Evolutionary conservation across 805 yeast genomes (phyloP), one percentile per base, ranked within the genome.

Genomic region (Helenozyma baotianmanensis): DNA sequence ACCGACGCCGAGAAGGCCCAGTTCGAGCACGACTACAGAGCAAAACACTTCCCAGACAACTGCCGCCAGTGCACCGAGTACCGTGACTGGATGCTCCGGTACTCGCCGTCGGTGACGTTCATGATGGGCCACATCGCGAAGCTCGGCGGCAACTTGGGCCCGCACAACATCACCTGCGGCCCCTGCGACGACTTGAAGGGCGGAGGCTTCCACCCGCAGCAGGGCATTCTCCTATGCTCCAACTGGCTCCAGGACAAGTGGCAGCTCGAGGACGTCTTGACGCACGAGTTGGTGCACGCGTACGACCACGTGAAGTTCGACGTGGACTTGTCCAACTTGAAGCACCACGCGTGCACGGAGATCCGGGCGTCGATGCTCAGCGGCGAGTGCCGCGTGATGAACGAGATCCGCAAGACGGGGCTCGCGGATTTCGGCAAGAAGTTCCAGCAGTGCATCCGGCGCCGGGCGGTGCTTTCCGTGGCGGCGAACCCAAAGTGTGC

Each of bases 301-400:
- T 92, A 86, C 58, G 98, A 92, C 60, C 80, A 88, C 51, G 66
- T 85, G 43, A 82, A 87, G 56, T 92, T 92, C 67, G 68, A 86
- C 34, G 88, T 92, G 2, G 86, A 92, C 57, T 83, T 96, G 82
- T 51, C 71, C 35, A 77, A 90, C 57, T 64, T 92, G 52, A 76
- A 78, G 50, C 98, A 92, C 53, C 97, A 90, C 54, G 98, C 98
- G 1, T 92, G 98, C 57, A 81, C 97, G 1, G 98, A 92, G 58
- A 86, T 92, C 32, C 70, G 98, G 39, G 98, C 98, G 0, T 81
- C 94, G 9, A 80, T 87, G 45, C 68, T 92, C 14, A 82, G 95
- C 53, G 98, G 98, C 6, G 98, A 92, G 54, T 92, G 98, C 60
- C 74, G 97, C 18, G 78, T 90, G 48, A 74, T 81, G 76, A 84